Evolutionary conservation across 306 rosid species (phyloP).

Genomic region (Vachellia pachyceras): DNA sequence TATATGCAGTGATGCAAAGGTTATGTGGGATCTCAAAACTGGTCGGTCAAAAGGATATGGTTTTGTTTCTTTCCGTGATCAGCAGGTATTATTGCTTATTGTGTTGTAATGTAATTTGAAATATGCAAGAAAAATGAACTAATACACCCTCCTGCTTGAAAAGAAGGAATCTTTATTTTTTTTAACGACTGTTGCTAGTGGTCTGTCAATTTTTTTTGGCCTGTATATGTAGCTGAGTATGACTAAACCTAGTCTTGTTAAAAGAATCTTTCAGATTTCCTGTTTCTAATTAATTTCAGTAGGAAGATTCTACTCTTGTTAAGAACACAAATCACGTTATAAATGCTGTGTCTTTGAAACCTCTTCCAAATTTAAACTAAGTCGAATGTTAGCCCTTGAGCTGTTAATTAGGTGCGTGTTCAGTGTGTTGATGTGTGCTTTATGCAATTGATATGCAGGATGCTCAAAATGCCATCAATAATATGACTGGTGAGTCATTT

Average conservation of each 20-base stretch:
- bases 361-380: slow-evolving; percentile 26
- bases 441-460: slow-evolving; percentile 57
- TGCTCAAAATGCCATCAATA: slow-evolving; percentile 67
- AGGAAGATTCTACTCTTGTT: slow-evolving; percentile 13
- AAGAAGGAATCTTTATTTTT: background rate
- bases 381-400: slow-evolving; percentile 16
- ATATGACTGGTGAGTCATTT: slow-evolving; percentile 63
- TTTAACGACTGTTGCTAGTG: background rate
- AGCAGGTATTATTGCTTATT: slow-evolving; percentile 64
- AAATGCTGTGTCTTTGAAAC: background rate
- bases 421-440: slow-evolving; percentile 30
- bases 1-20: slow-evolving; percentile 66
- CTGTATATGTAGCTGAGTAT: too few species aligned
- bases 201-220: slow-evolving; percentile 20
- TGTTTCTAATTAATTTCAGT: slow-evolving; percentile 14
- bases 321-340: background rate
- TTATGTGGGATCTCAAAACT: slow-evolving; percentile 78
- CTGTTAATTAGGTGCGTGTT: slow-evolving; percentile 27
- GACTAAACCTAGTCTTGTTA: slow-evolving; percentile 15
- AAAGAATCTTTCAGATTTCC: slow-evolving; percentile 20
- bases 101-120: slow-evolving; percentile 20
- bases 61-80: slow-evolving; percentile 69
- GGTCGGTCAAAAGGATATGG: slow-evolving; percentile 74
- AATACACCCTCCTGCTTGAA: slow-evolving; percentile 4
- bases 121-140: slow-evolving; percentile 26